Percentiles rank a stretch among this genome's conserved stretches.
Evolutionary conservation across 2,329 filamentous ascomycete genomes (phyloP).

Genomic region (Colletotrichum filicis): DNA sequence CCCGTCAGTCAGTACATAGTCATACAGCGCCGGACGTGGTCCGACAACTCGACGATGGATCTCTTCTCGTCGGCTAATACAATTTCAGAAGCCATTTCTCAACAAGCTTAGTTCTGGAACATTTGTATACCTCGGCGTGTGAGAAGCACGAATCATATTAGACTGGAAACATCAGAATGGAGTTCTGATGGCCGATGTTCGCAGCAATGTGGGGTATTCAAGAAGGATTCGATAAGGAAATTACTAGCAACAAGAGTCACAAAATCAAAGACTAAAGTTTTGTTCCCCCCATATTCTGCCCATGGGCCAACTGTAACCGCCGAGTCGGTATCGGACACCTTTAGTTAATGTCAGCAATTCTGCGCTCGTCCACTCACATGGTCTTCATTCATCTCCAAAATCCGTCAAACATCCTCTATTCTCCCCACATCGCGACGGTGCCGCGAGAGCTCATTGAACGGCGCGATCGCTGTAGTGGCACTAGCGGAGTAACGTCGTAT

Average conservation of each 20-base stretch:
- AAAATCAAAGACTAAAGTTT: neutral
- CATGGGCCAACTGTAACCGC: constrained; percentile 2
- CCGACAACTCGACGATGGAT: neutral
- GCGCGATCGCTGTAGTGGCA: neutral
- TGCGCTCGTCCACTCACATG: neutral
- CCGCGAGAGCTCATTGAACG: neutral
- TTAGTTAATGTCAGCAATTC: neutral
- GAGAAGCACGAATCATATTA: neutral
- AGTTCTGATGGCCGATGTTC: constrained; percentile 5
- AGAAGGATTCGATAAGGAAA: constrained; percentile 12
- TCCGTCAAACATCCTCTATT: neutral
- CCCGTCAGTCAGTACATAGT: too few species aligned
- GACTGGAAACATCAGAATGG: neutral
- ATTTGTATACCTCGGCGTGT: neutral
- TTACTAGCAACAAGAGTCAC: neutral
- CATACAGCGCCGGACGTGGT: neutral
- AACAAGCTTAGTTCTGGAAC: neutral
- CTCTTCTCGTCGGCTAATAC: neutral
- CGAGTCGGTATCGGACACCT: neutral
- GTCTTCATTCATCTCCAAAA: neutral
- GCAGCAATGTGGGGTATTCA: constrained; percentile 9
- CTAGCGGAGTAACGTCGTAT: constrained; percentile 6
- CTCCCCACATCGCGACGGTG: neutral
- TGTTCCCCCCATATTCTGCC: neutral
- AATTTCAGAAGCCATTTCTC: neutral